Conservation (phyloP, 148 eudicot species). For the Mesembryanthemum crystallinum region DNA sequence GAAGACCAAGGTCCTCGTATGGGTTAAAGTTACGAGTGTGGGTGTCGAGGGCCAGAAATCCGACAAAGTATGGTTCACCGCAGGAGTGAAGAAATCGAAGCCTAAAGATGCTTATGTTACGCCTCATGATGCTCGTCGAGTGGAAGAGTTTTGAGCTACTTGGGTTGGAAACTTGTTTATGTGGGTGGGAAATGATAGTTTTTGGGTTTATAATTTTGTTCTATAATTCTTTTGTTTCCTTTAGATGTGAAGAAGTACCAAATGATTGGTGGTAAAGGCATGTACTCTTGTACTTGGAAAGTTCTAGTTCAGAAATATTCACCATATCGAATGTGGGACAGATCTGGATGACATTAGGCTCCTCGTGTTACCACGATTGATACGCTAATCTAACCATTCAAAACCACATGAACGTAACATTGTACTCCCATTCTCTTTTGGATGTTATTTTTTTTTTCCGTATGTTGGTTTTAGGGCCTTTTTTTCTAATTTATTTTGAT, state of each 20-base stretch:
- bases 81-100: conserved; percentile 78
- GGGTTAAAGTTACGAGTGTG: conserved; percentile 81
- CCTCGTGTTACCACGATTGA: no score
- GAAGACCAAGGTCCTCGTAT: conserved; percentile 81
- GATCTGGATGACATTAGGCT: background rate
- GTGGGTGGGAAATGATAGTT: background rate
- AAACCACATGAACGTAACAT: no score
- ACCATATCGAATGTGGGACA: no score
- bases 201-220: background rate
- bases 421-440: no score
- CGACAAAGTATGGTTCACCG: conserved; percentile 76
- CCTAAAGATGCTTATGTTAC: conserved; percentile 57
- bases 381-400: no score
- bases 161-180: background rate
- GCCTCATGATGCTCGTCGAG: conserved; percentile 52
- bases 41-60: conserved; percentile 71
- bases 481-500: no score
- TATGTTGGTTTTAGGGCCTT: no score
- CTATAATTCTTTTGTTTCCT: background rate
- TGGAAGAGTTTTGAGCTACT: conserved; percentile 50
- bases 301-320: background rate
- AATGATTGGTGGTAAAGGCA: background rate
- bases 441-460: no score
- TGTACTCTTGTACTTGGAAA: background rate
- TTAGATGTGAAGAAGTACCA: background rate